Conservation (phyloP, 1,284 basidiomycete species). For the Neolentinus lepideus region DNA sequence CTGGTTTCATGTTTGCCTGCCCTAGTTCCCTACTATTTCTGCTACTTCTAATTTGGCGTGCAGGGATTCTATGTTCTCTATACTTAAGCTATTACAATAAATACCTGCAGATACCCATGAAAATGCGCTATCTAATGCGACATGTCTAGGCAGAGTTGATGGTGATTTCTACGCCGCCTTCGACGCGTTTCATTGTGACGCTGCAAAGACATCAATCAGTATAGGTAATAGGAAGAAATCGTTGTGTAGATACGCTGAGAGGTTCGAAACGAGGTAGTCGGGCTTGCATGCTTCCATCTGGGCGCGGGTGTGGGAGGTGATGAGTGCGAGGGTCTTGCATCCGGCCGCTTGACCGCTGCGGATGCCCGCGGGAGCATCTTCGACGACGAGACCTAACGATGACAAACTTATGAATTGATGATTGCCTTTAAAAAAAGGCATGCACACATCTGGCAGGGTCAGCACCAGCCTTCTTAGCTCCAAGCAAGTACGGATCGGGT, state of each 20-base stretch:
- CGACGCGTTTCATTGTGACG: neutral
- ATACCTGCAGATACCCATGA: no score
- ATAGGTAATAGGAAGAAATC: neutral
- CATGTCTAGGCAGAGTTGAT: neutral
- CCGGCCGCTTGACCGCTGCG: constrained; percentile 72
- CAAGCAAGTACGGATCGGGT: constrained; percentile 82
- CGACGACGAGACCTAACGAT: constrained; percentile 65
- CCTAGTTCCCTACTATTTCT: no score
- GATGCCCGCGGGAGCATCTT: constrained; percentile 82
- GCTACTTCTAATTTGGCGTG: no score
- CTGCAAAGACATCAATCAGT: no score
- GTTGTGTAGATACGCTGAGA: constrained; percentile 40
- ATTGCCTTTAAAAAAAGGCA: constrained; percentile 4
- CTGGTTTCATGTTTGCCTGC: no score
- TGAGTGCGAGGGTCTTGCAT: constrained; percentile 69
- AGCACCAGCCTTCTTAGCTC: constrained; percentile 56
- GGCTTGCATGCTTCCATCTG: constrained; percentile 52
- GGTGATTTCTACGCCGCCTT: neutral
- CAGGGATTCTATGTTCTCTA: no score
- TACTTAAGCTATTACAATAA: no score
- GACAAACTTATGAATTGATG: neutral
- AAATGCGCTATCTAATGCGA: no score
- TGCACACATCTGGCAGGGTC: constrained; percentile 50
- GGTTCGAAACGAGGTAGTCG: constrained; percentile 55
- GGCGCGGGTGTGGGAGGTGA: constrained; percentile 69